Evolutionary conservation across 2,329 filamentous ascomycete species (phyloP).

Genomic region (Aspergillus candidus): DNA sequence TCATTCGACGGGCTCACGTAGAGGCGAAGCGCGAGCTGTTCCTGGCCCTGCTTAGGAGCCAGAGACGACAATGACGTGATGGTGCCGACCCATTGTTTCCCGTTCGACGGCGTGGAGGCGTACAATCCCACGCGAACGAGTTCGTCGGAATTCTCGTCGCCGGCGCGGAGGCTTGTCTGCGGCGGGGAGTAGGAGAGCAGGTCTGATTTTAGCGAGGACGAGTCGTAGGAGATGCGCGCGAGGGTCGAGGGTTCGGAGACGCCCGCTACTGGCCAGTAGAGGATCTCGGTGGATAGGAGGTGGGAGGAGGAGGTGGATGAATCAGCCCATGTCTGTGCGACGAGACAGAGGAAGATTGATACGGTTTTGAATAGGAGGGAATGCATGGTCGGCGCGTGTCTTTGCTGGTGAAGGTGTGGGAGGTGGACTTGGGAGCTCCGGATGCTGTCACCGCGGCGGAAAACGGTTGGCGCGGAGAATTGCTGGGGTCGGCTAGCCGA

Average conservation of each 20-base stretch:
- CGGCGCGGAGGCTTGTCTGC: background rate
- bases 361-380: background rate
- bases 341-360: conserved; percentile 9
- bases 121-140: conserved; percentile 51
- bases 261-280: conserved; percentile 32
- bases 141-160: conserved; percentile 36
- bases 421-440: background rate
- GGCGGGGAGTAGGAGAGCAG: conserved; percentile 38
- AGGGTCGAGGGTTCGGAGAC: conserved; percentile 30
- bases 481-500: too few relatives aligned
- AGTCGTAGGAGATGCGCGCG: conserved; percentile 39
- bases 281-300: conserved; percentile 27
- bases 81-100: conserved; percentile 37
- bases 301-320: conserved; percentile 15
- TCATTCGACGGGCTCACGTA: conserved; percentile 34
- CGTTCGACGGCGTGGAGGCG: conserved; percentile 28
- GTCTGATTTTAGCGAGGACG: conserved; percentile 28
- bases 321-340: conserved; percentile 7
- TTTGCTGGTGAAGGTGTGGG: background rate
- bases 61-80: conserved; percentile 35
- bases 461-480: too few relatives aligned
- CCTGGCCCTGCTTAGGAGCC: conserved; percentile 13
- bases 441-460: too few relatives aligned
- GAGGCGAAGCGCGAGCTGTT: conserved; percentile 33
- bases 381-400: background rate